Conservation (phyloP, 2,329 filamentous ascomycete genomes). For the Fusarium domesticum region DNA sequence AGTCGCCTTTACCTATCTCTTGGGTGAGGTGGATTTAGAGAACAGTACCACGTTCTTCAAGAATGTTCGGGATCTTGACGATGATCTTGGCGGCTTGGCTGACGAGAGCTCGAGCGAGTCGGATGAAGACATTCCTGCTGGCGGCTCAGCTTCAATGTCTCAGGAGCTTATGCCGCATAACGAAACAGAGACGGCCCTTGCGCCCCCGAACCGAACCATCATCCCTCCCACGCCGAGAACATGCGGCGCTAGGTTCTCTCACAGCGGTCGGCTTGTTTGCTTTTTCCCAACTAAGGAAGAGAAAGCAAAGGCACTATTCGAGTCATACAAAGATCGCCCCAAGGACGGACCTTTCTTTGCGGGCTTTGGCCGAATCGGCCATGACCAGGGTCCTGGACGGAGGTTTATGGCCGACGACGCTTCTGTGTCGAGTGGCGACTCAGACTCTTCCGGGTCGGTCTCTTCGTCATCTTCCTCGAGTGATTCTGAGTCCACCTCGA, state of each 20-base stretch:
- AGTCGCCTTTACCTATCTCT: constrained; percentile 59
- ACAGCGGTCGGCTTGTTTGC: constrained; percentile 61
- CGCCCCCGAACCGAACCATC: constrained; percentile 49
- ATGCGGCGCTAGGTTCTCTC: constrained; percentile 60
- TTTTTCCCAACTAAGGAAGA: constrained; percentile 69
- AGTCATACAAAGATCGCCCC: constrained; percentile 46
- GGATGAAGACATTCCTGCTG: constrained; percentile 54
- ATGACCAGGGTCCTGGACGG: constrained; percentile 49
- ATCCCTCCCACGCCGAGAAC: constrained; percentile 56
- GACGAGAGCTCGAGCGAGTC: constrained; percentile 86
- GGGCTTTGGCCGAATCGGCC: constrained; percentile 54
- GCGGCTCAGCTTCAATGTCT: constrained; percentile 57
- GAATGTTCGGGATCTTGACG: constrained; percentile 61
- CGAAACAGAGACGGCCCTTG: constrained; percentile 53
- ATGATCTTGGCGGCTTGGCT: constrained; percentile 53
- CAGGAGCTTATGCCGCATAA: constrained; percentile 56
- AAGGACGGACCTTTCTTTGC: constrained; percentile 57
- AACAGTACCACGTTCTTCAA: constrained; percentile 60
- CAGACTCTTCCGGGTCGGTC: constrained; percentile 48
- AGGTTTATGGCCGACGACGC: constrained; percentile 48
- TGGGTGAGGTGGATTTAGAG: constrained; percentile 61
- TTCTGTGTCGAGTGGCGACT: constrained; percentile 51
- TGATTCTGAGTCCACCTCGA: constrained; percentile 62
- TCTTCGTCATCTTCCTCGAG: constrained; percentile 52
- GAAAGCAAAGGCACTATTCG: constrained; percentile 50